These are phyloP conservation scores for Kwoniella shivajii DNA, from an alignment of 1,284 basidiomycete species.

Conservation along the genomic window DNA sequence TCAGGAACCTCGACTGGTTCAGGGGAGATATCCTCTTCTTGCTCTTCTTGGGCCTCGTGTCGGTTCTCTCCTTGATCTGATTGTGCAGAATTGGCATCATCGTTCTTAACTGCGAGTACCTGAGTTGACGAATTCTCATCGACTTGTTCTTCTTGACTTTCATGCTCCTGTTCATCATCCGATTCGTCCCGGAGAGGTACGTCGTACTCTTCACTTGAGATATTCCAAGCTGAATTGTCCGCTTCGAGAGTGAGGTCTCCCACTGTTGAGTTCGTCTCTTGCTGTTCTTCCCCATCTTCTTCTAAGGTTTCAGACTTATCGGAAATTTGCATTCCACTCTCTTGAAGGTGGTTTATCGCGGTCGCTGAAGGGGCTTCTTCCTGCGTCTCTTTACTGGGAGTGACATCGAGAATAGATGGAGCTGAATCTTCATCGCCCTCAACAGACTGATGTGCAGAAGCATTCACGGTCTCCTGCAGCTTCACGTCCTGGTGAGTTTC, in stretches of 20 bases:
- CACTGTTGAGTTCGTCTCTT: neutral
- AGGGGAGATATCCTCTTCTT: neutral
- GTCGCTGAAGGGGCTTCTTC: too few species aligned
- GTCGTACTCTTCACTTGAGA: constrained; percentile 15
- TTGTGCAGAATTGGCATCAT: too few species aligned
- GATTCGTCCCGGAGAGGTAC: constrained; percentile 31
- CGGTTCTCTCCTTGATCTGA: too few species aligned
- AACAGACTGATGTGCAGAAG: neutral
- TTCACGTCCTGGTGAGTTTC: neutral
- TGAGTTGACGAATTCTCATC: too few species aligned
- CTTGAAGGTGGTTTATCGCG: too few species aligned
- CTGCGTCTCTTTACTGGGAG: too few species aligned
- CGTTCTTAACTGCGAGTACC: too few species aligned
- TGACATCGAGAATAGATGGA: too few species aligned
- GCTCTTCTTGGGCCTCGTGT: constrained; percentile 7
- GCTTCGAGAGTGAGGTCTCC: constrained; percentile 25
- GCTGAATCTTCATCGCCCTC: too few species aligned
- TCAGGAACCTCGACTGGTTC: constrained; percentile 10
- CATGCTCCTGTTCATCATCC: constrained; percentile 18
- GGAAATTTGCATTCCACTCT: too few species aligned
- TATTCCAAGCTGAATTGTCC: constrained; percentile 23
- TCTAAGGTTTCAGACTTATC: neutral
- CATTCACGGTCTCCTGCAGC: neutral
- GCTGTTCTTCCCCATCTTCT: neutral
- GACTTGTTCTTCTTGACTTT: constrained; percentile 10